phyloP scores from a whole-genome alignment of 2,329 filamentous ascomycete genomes.

The Verticillium nubilum region DNA sequence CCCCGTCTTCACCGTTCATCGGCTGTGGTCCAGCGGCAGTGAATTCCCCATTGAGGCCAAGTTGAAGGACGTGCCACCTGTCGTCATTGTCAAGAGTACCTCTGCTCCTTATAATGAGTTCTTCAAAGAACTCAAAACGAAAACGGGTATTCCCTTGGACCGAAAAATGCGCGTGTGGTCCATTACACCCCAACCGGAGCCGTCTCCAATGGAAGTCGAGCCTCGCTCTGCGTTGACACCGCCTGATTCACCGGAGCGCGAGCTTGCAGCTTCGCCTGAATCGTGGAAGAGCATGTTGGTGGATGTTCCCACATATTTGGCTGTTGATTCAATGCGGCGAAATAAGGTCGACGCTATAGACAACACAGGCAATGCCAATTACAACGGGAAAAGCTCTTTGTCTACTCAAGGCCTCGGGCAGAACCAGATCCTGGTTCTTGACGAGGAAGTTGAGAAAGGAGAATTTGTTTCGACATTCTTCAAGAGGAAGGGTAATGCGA shows the following conservation, averaged over 20 bases:
- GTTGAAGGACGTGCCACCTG: constrained; percentile 54
- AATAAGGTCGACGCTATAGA: constrained; percentile 39
- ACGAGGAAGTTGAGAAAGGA: constrained; percentile 64
- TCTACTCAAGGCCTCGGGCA: constrained; percentile 62
- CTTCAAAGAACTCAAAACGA: constrained; percentile 65
- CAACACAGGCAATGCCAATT: constrained; percentile 66
- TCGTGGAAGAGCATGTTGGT: constrained; percentile 38
- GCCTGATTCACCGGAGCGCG: constrained; percentile 31
- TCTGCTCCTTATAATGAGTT: constrained; percentile 69
- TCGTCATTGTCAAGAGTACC: constrained; percentile 65
- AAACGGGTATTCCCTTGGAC: constrained; percentile 59
- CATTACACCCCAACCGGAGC: constrained; percentile 38
- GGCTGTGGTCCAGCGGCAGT: constrained; percentile 60
- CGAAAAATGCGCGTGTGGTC: constrained; percentile 77
- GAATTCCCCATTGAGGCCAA: constrained; percentile 53
- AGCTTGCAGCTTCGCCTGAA: constrained; percentile 21
- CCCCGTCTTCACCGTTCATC: constrained; percentile 78
- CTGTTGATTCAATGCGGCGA: constrained; percentile 14
- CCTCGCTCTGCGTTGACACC: constrained; percentile 30
- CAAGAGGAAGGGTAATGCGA: constrained; percentile 23
- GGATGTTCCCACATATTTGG: constrained; percentile 48
- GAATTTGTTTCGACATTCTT: constrained; percentile 49
- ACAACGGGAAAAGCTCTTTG: constrained; percentile 68
- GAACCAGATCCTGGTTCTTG: constrained; percentile 74
- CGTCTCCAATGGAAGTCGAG: constrained; percentile 27